Conservation (phyloP, 305 asterid genomes). For the Ruellia speciosa region DNA sequence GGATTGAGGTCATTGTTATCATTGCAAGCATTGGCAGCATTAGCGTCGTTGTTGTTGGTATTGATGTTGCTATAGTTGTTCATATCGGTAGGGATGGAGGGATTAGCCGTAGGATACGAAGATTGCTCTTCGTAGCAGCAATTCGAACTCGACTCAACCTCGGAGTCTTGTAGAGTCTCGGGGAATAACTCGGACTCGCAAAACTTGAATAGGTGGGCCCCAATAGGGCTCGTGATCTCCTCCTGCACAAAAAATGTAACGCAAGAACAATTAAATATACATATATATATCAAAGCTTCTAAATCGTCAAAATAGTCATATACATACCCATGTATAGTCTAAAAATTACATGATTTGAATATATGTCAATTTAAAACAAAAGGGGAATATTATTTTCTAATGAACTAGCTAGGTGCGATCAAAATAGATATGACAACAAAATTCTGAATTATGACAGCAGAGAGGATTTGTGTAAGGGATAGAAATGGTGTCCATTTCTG, state of each 20-base stretch:
- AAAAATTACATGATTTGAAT: background rate
- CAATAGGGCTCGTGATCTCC: conserved; percentile 51
- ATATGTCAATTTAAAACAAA: background rate
- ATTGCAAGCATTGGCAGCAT: background rate
- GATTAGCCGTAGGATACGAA: conserved; percentile 36
- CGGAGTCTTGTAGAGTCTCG: conserved; percentile 52
- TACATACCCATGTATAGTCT: background rate
- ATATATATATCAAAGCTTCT: no score
- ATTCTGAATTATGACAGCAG: background rate
- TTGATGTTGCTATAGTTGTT: conserved; percentile 21
- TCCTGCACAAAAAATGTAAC: conserved; percentile 32
- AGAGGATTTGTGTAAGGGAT: conserved; percentile 12
- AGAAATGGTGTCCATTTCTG: conserved; percentile 25
- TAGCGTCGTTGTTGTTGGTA: no score
- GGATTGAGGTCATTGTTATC: conserved; percentile 12
- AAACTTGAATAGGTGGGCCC: conserved; percentile 48
- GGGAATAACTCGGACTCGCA: conserved; percentile 56
- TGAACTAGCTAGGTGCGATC: background rate
- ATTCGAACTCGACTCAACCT: conserved; percentile 64
- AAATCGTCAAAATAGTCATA: no score
- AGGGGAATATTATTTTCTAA: background rate
- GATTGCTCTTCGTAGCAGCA: conserved; percentile 61
- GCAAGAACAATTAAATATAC: background rate
- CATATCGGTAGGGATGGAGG: conserved; percentile 29
- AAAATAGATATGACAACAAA: background rate